These are phyloP conservation scores for Alternaria infectoria DNA, from an alignment of 2,329 filamentous ascomycete species.

Conservation along the genomic window DNA sequence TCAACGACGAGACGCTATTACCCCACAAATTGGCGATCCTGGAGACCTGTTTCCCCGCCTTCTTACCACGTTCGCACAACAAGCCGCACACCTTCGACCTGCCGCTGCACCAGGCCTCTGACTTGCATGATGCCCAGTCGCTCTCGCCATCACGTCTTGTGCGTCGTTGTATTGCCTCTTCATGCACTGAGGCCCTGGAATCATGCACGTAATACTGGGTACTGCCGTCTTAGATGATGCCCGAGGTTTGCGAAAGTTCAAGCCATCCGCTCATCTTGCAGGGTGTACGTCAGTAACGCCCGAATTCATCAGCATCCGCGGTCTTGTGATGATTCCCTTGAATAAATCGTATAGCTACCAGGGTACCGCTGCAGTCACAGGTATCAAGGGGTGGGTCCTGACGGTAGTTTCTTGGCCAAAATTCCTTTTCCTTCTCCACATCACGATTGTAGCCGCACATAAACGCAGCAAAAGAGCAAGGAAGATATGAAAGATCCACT, in stretches of 20 bases:
- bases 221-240: slow-evolving; percentile 18
- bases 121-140: slow-evolving; percentile 45
- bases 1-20: slow-evolving; percentile 38
- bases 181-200: slow-evolving; percentile 27
- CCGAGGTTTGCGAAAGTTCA: slow-evolving; percentile 17
- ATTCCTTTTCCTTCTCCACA: neutral
- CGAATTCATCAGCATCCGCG: neutral
- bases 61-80: slow-evolving; percentile 41
- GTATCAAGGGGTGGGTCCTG: neutral
- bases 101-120: slow-evolving; percentile 32
- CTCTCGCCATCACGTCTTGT: slow-evolving; percentile 22
- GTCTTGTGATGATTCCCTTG: slow-evolving; percentile 1
- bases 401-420: neutral
- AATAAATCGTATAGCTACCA: slow-evolving; percentile 7
- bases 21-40: slow-evolving; percentile 48
- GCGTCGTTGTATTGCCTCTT: slow-evolving; percentile 14
- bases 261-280: slow-evolving; percentile 19
- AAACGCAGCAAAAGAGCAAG: neutral
- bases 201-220: slow-evolving; percentile 28
- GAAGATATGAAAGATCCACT: neutral
- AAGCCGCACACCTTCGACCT: slow-evolving; percentile 25
- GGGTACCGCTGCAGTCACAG: slow-evolving; percentile 3
- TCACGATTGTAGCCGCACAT: neutral
- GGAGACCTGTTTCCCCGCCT: slow-evolving; percentile 41
- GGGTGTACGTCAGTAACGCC: neutral